These are phyloP conservation scores for Linnemannia schmuckeri DNA, from an alignment of 192 early-diverging fungal species.

Conservation along the genomic window DNA sequence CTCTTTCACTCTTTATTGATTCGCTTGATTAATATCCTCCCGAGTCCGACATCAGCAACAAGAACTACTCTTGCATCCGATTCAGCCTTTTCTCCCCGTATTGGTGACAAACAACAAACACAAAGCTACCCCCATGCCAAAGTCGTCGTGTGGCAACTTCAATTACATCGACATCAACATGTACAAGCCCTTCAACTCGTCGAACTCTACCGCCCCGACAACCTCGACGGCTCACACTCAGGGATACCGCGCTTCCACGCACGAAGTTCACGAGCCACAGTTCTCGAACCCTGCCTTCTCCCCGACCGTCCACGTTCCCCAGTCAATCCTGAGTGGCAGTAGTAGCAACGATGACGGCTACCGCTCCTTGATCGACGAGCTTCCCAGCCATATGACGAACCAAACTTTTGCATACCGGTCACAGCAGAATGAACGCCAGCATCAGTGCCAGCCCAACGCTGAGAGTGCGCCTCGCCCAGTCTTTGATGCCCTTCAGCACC, in stretches of 20 bases:
- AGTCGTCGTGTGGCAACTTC: not conserved
- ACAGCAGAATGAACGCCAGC: not conserved
- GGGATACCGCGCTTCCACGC: not conserved
- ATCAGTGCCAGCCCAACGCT: not conserved
- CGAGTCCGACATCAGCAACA: not conserved
- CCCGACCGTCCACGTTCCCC: not conserved
- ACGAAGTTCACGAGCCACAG: not conserved
- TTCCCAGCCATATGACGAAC: not conserved
- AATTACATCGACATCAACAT: not conserved
- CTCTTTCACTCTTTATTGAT: not conserved
- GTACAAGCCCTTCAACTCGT: slow-evolving; percentile 2
- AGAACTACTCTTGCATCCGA: not conserved
- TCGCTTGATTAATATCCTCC: not conserved
- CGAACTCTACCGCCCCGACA: not conserved
- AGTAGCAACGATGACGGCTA: not conserved
- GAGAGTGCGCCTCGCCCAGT: not conserved
- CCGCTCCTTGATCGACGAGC: not conserved
- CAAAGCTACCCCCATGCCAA: not conserved
- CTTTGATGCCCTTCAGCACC: not conserved
- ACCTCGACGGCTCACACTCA: not conserved
- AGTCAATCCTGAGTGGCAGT: not conserved
- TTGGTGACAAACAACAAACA: not conserved
- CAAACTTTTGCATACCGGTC: not conserved
- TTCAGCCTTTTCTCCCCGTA: not conserved
- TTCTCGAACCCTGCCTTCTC: slow-evolving; percentile 1